A percentile compares a stretch with the other conserved stretches of the same genome.
Conservation (phyloP, 2,329 filamentous ascomycete species). For the Magnaporthiopsis rhizophila region DNA sequence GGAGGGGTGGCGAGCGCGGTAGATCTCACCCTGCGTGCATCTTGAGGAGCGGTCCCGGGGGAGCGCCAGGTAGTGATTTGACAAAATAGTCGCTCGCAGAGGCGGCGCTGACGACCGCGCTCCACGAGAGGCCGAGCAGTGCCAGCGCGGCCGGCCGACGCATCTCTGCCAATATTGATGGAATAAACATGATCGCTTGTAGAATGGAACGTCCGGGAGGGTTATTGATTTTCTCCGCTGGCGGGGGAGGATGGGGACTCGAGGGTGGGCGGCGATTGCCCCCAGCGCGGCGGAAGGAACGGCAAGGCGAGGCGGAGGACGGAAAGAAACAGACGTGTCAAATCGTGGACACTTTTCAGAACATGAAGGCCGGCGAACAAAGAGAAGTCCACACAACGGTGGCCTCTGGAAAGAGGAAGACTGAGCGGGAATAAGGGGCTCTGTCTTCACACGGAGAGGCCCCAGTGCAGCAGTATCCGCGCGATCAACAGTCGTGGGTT, state of each 20-base stretch:
- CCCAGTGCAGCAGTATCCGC: too few relatives aligned
- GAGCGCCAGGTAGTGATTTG: slow-evolving; percentile 73
- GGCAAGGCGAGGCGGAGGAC: background rate
- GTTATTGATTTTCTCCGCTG: background rate
- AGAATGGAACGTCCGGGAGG: background rate
- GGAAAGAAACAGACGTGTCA: background rate
- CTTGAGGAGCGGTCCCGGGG: slow-evolving; percentile 71
- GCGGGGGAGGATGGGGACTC: background rate
- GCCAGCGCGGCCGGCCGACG: slow-evolving; percentile 17
- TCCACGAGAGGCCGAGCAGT: slow-evolving; percentile 34
- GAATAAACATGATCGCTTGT: slow-evolving; percentile 5
- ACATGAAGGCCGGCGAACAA: too few relatives aligned
- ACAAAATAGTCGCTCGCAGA: slow-evolving; percentile 84
- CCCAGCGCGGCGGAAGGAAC: background rate
- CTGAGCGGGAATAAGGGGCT: too few relatives aligned
- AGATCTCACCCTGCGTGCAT: slow-evolving; percentile 90
- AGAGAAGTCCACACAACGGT: too few relatives aligned
- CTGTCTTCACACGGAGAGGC: too few relatives aligned
- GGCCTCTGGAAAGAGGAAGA: too few relatives aligned
- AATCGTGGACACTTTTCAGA: too few relatives aligned
- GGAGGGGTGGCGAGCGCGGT: background rate
- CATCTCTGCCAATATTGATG: slow-evolving; percentile 12
- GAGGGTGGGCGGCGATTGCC: background rate
- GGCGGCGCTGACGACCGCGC: slow-evolving; percentile 28
- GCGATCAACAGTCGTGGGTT: too few relatives aligned